These are phyloP conservation scores for Nakazawaea anatomiae DNA, from an alignment of 805 yeast genomes.

Conservation along the genomic window DNA sequence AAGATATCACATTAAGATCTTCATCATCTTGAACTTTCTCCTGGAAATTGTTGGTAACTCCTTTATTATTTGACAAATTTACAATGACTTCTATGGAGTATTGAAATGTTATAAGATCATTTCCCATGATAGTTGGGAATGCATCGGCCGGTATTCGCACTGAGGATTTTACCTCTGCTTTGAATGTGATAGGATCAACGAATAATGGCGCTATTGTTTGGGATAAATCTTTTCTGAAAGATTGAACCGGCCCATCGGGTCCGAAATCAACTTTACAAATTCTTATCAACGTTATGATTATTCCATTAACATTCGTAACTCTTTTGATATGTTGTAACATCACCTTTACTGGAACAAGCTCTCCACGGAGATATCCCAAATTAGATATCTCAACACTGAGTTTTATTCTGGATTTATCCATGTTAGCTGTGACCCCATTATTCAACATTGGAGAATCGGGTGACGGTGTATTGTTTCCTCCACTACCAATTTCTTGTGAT, in stretches of 20 bases:
- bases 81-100: constrained; percentile 79
- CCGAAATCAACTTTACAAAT: constrained; percentile 65
- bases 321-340: constrained; percentile 64
- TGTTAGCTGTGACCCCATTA: background rate
- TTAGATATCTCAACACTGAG: constrained; percentile 44
- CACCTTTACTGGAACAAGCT: constrained; percentile 66
- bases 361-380: constrained; percentile 77
- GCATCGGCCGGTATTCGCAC: constrained; percentile 77
- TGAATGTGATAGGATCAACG: constrained; percentile 61
- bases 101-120: constrained; percentile 70
- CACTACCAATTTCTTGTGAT: background rate
- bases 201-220: constrained; percentile 74
- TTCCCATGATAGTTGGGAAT: constrained; percentile 75
- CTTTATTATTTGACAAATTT: constrained; percentile 64
- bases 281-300: constrained; percentile 74
- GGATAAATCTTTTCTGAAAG: constrained; percentile 77
- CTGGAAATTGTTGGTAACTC: constrained; percentile 16
- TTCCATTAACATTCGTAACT: constrained; percentile 63
- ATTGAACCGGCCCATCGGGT: constrained; percentile 54
- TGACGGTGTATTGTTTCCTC: background rate
- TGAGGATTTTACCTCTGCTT: constrained; percentile 53
- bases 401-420: constrained; percentile 22
- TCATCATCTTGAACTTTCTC: constrained; percentile 8
- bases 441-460: constrained; percentile 2
- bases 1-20: constrained; percentile 3